Base-by-base conservation (phyloP, 371 early-diverging fungal genomes). In the Mucor indicus region DNA sequence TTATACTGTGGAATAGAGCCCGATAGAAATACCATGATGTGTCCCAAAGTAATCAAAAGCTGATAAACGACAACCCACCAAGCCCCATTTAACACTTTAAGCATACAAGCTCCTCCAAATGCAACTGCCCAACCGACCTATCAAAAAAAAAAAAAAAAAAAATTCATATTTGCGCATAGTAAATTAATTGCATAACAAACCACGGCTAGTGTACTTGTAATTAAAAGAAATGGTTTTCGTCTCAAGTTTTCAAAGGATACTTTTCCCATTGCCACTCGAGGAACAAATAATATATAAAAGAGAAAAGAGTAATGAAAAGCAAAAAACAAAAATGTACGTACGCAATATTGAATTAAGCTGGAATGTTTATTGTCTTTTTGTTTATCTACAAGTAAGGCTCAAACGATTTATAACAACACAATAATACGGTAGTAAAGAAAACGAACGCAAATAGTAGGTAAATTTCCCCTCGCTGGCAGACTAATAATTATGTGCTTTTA, bases 41-140 rank as follows among this genome's bases (percentile, higher is more conserved):
- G 47, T 13, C 60, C 62, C 10, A 49, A 5, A 1, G 57, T 49
- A 23, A 75, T 50, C 15, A 54, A 29, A 4, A 64, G 39, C 48
- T 75, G 62, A 51, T 66, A 75, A 1, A 64, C 33, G 8, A 75
- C 55, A 12, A 75, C 53, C 75, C 75, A 75, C 75, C 75, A 75
- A 22, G 69, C 71, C 2, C 71, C 71, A 27, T 68, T 41, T n/a
- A 71, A 38, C 3, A 59, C 60, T 36, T 66, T 61, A 13, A 75
- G 35, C 27, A 55, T 44, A 41, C 63, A 63, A 7, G 69, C 75
- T 13, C 67, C 69, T 20, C 55, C 52, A 38, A 75, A 66, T 10
- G 71, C 56, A 27, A 61, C 44, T 13, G 47, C 20, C 69, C 68
- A 71, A 7, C 67, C 64, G 40, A 44, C 29, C 75, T 75, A 53